Evolutionary conservation across 352 stramenopile genomes (phyloP), one percentile per base, ranked within the genome.

Genomic region (Thalassiosira mediterranea): DNA sequence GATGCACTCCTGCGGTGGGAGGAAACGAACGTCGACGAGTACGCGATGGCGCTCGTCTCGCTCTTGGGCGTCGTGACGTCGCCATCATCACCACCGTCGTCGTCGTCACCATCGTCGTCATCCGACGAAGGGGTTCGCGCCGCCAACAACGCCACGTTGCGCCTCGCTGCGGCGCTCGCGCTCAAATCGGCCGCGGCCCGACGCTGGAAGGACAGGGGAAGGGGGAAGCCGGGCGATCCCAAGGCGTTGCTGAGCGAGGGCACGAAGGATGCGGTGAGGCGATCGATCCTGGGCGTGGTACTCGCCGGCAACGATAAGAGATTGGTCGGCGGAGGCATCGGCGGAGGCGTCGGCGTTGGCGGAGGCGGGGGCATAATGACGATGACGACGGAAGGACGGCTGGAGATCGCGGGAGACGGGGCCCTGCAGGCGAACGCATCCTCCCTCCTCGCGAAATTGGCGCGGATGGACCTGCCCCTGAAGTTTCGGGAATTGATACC

Each of bases 401-500:
- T 69, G 7, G 53, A 79, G 47, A 26, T 73, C 3, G 8, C 69
- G 31, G 29, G 49, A 58, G 71, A 79, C 42, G 29, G 34, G 44
- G 7, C 44, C n/a, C 40, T 82, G 15, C 73, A 78, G 48, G 58
- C 8, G 10, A 82, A 74, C 69, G 73, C 66, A 17, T 17, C 59
- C 4, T 42, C 67, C 4, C 28, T 83, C 19, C 37, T 83, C 3
- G 29, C 67, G 1, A 73, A 69, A 48, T 67, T 79, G 28, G 67
- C 48, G 0, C 58, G 67, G 34, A 60, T 79, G 32, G 67, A 83
- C 54, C 38, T 83, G 15, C 74, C 74, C 23, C 26, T 79, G n/a
- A 65, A 77, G 51, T 83, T 83, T 57, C 60, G 66, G 28, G 47
- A 71, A 44, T 48, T 83, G 23, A 74, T 83, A 40, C 74, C 74